Percentiles rank a stretch among this genome's conserved stretches.
Conservation (phyloP, 768 basidiomycete genomes). For the Mycena galericulata region DNA sequence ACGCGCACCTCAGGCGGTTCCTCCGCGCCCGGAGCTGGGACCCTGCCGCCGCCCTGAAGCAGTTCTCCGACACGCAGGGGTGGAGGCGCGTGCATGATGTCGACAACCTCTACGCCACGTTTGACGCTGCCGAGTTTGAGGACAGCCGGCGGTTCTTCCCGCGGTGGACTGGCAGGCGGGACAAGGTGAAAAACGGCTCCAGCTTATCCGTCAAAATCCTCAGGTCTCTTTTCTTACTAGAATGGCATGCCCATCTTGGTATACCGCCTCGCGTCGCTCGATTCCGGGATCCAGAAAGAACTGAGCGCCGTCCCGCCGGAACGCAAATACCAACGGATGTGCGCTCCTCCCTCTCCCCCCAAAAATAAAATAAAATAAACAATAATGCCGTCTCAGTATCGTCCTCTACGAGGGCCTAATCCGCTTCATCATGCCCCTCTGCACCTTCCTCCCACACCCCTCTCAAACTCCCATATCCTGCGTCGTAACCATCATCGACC, state of each 20-base stretch:
- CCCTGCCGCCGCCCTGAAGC: conserved; percentile 69
- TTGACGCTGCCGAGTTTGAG: conserved; percentile 72
- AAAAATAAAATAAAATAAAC: not conserved
- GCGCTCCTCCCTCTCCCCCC: conserved; percentile 44
- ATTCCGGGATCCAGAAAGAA: conserved; percentile 65
- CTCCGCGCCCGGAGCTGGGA: conserved; percentile 84
- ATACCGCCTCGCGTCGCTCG: conserved; percentile 73
- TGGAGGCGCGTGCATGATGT: conserved; percentile 78
- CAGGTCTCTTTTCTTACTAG: conserved; percentile 45
- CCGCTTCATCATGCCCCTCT: conserved; percentile 74
- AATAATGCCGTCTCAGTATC: conserved; percentile 58
- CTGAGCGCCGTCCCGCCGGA: conserved; percentile 64
- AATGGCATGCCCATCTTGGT: conserved; percentile 80
- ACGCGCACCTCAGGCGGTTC: conserved; percentile 70
- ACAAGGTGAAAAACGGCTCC: conserved; percentile 63
- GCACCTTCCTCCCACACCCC: conserved; percentile 68
- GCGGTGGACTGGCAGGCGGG: conserved; percentile 83
- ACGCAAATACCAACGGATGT: conserved; percentile 80
- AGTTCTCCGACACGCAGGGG: conserved; percentile 73
- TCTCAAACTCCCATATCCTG: conserved; percentile 69
- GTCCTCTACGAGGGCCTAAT: conserved; percentile 75
- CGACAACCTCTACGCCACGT: conserved; percentile 69
- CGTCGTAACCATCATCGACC: conserved; percentile 78
- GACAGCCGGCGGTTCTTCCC: conserved; percentile 75
- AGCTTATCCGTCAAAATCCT: not conserved